phyloP scores from a whole-genome alignment of 306 rosid species.

The Cicer arietinum region DNA sequence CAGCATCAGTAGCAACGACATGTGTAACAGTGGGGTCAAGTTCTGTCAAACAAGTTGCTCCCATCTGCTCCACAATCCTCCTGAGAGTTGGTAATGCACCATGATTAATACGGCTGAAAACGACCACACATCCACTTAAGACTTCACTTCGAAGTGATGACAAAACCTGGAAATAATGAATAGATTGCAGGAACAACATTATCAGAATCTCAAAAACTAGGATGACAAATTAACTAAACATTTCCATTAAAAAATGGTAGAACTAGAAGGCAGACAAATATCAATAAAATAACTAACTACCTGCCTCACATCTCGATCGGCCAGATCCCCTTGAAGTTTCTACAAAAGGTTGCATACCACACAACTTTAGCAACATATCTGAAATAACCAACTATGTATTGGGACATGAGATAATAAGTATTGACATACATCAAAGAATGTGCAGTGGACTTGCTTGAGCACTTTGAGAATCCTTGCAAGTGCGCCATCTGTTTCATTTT shows the following conservation, averaged over 20 bases:
- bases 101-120: constrained; percentile 74
- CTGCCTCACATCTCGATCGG: constrained; percentile 83
- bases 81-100: constrained; percentile 56
- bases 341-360: constrained; percentile 49
- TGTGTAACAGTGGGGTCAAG: constrained; percentile 73
- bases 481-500: constrained; percentile 81
- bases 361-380: constrained; percentile 45
- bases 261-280: constrained; percentile 19
- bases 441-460: constrained; percentile 70
- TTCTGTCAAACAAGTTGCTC: constrained; percentile 75
- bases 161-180: constrained; percentile 59
- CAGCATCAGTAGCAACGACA: constrained; percentile 71
- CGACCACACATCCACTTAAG: constrained; percentile 65
- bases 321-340: constrained; percentile 61
- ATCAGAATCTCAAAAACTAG: constrained; percentile 8
- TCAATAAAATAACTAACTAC: constrained; percentile 44
- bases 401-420: constrained; percentile 10
- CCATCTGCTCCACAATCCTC: constrained; percentile 85
- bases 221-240: not conserved
- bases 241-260: not conserved
- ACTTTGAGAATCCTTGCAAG: constrained; percentile 71
- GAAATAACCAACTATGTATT: not conserved
- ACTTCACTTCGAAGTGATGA: constrained; percentile 53
- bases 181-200: not conserved
- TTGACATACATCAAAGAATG: constrained; percentile 74